Evolutionary conservation across 306 rosid species (phyloP), one percentile per base, ranked within the genome.

Genomic region (Castanea mollissima): DNA sequence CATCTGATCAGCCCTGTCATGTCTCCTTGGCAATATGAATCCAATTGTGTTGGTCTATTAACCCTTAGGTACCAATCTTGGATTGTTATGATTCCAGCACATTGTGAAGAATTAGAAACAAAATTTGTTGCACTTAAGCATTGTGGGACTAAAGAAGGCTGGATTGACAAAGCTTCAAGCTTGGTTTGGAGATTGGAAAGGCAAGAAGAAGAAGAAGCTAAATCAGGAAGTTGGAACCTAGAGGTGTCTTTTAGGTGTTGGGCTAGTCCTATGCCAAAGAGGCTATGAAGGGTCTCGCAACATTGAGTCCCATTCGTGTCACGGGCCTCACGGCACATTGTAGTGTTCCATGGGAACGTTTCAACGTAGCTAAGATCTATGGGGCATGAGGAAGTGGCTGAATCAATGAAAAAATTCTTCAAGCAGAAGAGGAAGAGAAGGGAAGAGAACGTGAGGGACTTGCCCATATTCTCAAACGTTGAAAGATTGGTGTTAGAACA

Each of bases 331-430:
- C 10, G 78, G 77, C 98, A 94, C 2, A 76, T 9, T 34, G 98
- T 77, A 31, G 90, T 76, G 91, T 94, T 87, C 98, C 98, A 92
- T 4, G 97, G 96, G 64, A 89, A 72, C 74, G 91, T 86, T 5
- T 76, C 46, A 15, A 94, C 96, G 55, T 89, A 92, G 86, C 82
- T 85, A 51, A 94, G 88, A 81, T 94, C 94, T 1, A 94, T 74
- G 57, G 95, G 97, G 21, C 98, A 94, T 41, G 88, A 71, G 0
- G 90, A 73, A 35, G 85, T 7, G 3, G 77, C 13, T 25, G 78
- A 51, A 27, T 4, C 32, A 29, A 62, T 55, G 18, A 35, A 46
- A 69, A 41, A 58, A 31, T 74, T 0, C 44, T 80, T 31, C 86
- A 38, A 54, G 23, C 23, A 23, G 81, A 65, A 15, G 75, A 83